Base-by-base conservation (phyloP, 352 stramenopile species). In the Pythium biforme region DNA sequence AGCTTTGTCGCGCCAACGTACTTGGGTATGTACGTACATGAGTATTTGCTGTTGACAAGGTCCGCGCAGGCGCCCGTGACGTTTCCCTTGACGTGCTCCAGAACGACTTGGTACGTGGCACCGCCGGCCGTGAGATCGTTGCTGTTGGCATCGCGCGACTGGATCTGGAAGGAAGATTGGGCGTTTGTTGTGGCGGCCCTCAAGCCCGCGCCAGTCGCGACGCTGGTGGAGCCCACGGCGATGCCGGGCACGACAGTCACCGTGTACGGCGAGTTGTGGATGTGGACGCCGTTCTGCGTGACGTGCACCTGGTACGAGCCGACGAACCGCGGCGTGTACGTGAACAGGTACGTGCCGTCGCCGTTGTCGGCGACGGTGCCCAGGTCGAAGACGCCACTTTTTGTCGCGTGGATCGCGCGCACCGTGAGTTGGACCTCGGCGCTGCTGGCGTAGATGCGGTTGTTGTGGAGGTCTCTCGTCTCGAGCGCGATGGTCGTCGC, bases 251-350 rank as follows among this genome's bases (percentile, higher is more conserved):
- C 59, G 14, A 89, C 74, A 1, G 66, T 84, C 33, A 89, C 67
- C 0, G 47, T 22, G 31, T 90, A 93, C 15, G 84, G 84, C 48
- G 77, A 88, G 39, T 89, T 83, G 52, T 81, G 71, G 8, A 93
- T 70, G 12, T 83, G 63, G 3, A 64, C 50, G 8, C 64, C 70
- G 31, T 74, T 73, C 29, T 79, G 68, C 0, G 59, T 76, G 45
- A 91, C 56, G 27, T 75, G 62, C n/a, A 92, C 61, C 7, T 55
- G 34, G 62, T 79, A 79, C 17, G 57, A 50, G 11, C 72, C 72
- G 40, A 64, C 50, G 10, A 73, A 65, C 1, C 72, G 68, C 12
- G 70, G 67, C 19, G 62, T 77, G 59, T 75, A 79, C 25, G 40
- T 65, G 31, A 74, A 61, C 9, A 51, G 56, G 40, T 75, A 79